Evolutionary conservation across 257 asterid species (phyloP), one percentile per base, ranked within the genome.

Genomic region (Penstemon davidsonii): DNA sequence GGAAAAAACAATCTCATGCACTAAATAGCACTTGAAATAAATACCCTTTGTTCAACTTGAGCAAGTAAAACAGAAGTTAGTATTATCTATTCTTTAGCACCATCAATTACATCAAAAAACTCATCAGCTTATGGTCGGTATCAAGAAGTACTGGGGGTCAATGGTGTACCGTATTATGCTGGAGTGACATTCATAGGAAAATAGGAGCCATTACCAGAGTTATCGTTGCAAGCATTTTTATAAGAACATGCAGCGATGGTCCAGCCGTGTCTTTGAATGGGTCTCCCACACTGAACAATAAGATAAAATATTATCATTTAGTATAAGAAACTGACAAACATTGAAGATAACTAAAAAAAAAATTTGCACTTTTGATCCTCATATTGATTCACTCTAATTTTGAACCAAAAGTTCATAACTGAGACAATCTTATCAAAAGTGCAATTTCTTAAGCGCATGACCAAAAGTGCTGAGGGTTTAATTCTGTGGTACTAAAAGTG

Each of bases 231-330:
- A 94, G 86, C 99, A 94, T 87, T 75, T 94, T 94, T 69, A 94
- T 94, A 38, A 94, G 96, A 36, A 94, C 99, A 65, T 94, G 99
- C 64, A 94, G 71, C 13, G 99, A 94, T 62, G 99, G 99, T 37
- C 99, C 99, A 2, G 99, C 99, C 7, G 99, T 94, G 83, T 94
- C 99, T 70, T 94, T 94, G 78, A 94, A 94, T 44, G 99, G 99
- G 55, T 94, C 99, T 52, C 99, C 99, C 61, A 94, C 99, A 44
- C 99, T 94, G 86, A 80, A 78, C 61, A 11, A 58, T 5, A 9
- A 50, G 37, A 9, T 5, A 4, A 13, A 38, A 25, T 25, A 25
- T 25, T 7, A n/a, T n/a, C 3, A 68, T n/a, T 62, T 6, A 5
- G 38, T n/a, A 7, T 67, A 40, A 62, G 52, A 62, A 6, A 5